Percentiles rank a stretch among this genome's conserved stretches.
These are phyloP conservation scores for Medicago truncatula DNA, from an alignment of 306 rosid species.

Conservation along the genomic window MtrunA17r5.0-ANR NC_053045.1:45198501-45199000, in stretches of 20 bases:
- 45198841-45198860: slow-evolving; percentile 69
- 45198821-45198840: slow-evolving; percentile 81
- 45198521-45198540: too few species aligned
- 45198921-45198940: slow-evolving; percentile 91
- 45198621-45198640: not conserved
- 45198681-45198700: too few species aligned
- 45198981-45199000: slow-evolving; percentile 28
- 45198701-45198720: too few species aligned
- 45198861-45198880: slow-evolving; percentile 75
- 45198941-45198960: slow-evolving; percentile 91
- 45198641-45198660: not conserved
- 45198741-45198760: slow-evolving; percentile 75
- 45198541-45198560: too few species aligned
- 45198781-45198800: slow-evolving; percentile 86
- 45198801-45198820: slow-evolving; percentile 68
- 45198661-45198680: too few species aligned
- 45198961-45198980: slow-evolving; percentile 61
- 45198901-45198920: slow-evolving; percentile 93
- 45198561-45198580: not conserved
- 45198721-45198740: not conserved
- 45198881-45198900: slow-evolving; percentile 91
- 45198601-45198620: too few species aligned
- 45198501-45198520: slow-evolving; percentile 6
- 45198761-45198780: slow-evolving; percentile 88
- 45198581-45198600: not conserved